A percentile compares a stretch with the other conserved stretches of the same genome.
phyloP scores from a whole-genome alignment of 2,329 filamentous ascomycete species.

The Alternaria ethzedia region DNA sequence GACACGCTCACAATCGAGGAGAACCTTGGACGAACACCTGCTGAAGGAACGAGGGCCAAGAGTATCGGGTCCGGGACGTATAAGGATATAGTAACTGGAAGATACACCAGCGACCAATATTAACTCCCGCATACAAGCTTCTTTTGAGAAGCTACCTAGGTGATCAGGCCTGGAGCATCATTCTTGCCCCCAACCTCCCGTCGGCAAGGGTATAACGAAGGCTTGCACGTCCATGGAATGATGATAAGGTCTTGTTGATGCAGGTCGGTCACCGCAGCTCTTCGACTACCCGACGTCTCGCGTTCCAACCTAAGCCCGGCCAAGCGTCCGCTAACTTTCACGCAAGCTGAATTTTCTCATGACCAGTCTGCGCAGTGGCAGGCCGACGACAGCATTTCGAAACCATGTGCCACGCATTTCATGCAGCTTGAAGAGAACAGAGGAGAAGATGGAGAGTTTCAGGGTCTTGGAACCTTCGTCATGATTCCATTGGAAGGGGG shows the following conservation, averaged over 20 bases:
- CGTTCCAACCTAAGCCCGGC: neutral
- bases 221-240: neutral
- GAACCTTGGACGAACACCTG: neutral
- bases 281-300: neutral
- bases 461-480: neutral
- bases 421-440: neutral
- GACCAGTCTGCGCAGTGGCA: neutral
- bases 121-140: neutral
- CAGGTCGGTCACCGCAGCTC: neutral
- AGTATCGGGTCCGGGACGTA: neutral
- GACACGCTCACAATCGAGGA: neutral
- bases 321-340: neutral
- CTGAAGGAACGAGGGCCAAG: neutral
- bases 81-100: neutral
- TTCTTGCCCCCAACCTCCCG: neutral
- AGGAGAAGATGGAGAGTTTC: neutral
- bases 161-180: neutral
- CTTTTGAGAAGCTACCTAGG: neutral
- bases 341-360: neutral
- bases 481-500: neutral
- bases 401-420: neutral
- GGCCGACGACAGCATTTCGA: neutral
- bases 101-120: neutral
- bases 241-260: neutral
- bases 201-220: neutral